A percentile compares a stretch with the other conserved stretches of the same genome.
Evolutionary conservation across 306 rosid genomes (phyloP).

Genomic region (Fragaria vesca): DNA sequence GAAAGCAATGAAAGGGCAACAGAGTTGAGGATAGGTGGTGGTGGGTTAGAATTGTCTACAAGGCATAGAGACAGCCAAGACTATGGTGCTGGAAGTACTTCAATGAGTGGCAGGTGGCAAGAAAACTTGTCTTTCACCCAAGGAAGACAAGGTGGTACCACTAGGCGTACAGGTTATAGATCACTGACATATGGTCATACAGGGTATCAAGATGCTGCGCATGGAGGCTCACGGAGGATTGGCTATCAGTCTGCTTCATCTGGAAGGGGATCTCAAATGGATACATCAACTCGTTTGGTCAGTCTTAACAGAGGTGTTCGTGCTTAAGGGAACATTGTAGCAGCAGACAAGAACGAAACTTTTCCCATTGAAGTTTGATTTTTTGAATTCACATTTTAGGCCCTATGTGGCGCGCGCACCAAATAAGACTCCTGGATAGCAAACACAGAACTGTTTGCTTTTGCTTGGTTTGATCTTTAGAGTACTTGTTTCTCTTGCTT

Average conservation of each 20-base stretch:
- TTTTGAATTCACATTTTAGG: neutral
- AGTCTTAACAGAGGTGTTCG: constrained; percentile 68
- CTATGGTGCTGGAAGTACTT: constrained; percentile 45
- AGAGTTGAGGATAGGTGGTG: constrained; percentile 72
- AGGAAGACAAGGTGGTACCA: neutral
- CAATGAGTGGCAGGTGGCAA: constrained; percentile 29
- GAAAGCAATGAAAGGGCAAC: constrained; percentile 80
- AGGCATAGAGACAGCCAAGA: constrained; percentile 84
- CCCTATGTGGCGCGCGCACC: neutral
- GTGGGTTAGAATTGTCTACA: constrained; percentile 61
- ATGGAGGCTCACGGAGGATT: constrained; percentile 37
- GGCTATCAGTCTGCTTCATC: constrained; percentile 33
- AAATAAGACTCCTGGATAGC: neutral
- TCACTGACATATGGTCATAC: constrained; percentile 42
- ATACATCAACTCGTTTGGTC: constrained; percentile 65
- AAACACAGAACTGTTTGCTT: neutral
- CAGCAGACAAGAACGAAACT: neutral
- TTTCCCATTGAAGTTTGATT: neutral
- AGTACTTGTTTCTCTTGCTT: no score
- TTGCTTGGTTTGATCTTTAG: no score
- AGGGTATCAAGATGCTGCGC: constrained; percentile 49
- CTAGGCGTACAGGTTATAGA: constrained; percentile 61
- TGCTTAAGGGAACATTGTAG: constrained; percentile 29
- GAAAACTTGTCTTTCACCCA: no score
- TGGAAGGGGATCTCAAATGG: constrained; percentile 63